Evolutionary conservation across 352 stramenopile genomes (phyloP).

Genomic region (Thalassiosira livingstoniorum): DNA sequence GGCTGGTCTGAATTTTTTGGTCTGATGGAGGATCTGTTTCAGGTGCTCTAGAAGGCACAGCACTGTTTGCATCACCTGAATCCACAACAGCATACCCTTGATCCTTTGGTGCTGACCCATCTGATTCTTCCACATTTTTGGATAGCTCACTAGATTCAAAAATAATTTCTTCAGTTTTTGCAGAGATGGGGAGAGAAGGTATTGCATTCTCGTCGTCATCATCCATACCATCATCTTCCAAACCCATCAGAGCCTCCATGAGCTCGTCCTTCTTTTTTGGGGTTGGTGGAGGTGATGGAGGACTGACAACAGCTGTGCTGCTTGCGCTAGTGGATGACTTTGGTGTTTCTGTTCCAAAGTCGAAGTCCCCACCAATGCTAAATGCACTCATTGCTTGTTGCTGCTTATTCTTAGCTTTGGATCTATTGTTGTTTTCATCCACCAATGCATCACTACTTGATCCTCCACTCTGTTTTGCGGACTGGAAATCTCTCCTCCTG

Average conservation of each 20-base stretch:
- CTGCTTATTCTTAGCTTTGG: slow-evolving; percentile 20
- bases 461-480: slow-evolving; percentile 6
- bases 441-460: not conserved
- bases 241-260: slow-evolving; percentile 67
- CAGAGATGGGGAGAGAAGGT: not conserved
- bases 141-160: slow-evolving; percentile 18
- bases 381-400: slow-evolving; percentile 65
- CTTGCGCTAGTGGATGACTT: slow-evolving; percentile 18
- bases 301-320: slow-evolving; percentile 2
- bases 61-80: not conserved
- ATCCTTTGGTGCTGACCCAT: not conserved
- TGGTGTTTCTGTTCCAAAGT: slow-evolving; percentile 58
- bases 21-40: not conserved
- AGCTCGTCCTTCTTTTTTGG: slow-evolving; percentile 40
- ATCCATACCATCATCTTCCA: slow-evolving; percentile 75
- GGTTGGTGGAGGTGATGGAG: slow-evolving; percentile 26
- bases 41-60: not conserved
- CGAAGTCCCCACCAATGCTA: slow-evolving; percentile 80
- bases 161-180: slow-evolving; percentile 58
- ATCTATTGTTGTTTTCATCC: not conserved
- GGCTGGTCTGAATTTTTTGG: not conserved
- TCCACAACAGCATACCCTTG: not conserved
- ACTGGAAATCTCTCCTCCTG: slow-evolving; percentile 58
- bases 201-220: slow-evolving; percentile 46
- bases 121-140: slow-evolving; percentile 5